These are phyloP conservation scores for Brasilioporus rufonigricans DNA, from an alignment of 768 basidiomycete genomes.

Conservation along the genomic window DNA sequence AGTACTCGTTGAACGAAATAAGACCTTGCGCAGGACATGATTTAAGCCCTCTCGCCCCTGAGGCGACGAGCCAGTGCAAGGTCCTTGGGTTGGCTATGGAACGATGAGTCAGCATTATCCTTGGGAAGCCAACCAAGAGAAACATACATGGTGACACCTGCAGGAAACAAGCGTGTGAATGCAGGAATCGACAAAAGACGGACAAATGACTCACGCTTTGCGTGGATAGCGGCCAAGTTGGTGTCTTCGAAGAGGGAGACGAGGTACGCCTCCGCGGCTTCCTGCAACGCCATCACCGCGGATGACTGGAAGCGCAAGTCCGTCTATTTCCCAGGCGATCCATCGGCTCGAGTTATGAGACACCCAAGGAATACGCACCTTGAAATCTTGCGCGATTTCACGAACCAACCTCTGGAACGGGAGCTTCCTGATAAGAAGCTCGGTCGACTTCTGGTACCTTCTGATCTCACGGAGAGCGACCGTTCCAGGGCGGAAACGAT, in stretches of 20 bases:
- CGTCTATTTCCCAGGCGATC: conserved; percentile 45
- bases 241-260: conserved; percentile 87
- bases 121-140: background rate
- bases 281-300: conserved; percentile 91
- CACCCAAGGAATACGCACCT: conserved; percentile 46
- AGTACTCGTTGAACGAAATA: background rate
- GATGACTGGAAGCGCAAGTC: conserved; percentile 96
- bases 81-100: conserved; percentile 77
- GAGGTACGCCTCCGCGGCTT: conserved; percentile 88
- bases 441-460: conserved; percentile 98
- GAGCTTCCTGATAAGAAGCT: conserved; percentile 98
- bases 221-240: conserved; percentile 89
- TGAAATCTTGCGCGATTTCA: conserved; percentile 97
- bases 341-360: background rate
- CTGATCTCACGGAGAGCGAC: conserved; percentile 99
- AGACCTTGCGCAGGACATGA: background rate
- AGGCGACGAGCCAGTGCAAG: conserved; percentile 84
- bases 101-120: conserved; percentile 15
- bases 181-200: background rate
- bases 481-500: conserved; percentile 95
- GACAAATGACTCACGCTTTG: conserved; percentile 55
- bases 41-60: conserved; percentile 80
- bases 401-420: conserved; percentile 98
- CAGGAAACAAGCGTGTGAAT: conserved; percentile 12
- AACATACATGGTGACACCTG: conserved; percentile 58